These are phyloP conservation scores for Solanum lignicaule DNA, from an alignment of 257 asterid species.

Conservation along the genomic window DNA sequence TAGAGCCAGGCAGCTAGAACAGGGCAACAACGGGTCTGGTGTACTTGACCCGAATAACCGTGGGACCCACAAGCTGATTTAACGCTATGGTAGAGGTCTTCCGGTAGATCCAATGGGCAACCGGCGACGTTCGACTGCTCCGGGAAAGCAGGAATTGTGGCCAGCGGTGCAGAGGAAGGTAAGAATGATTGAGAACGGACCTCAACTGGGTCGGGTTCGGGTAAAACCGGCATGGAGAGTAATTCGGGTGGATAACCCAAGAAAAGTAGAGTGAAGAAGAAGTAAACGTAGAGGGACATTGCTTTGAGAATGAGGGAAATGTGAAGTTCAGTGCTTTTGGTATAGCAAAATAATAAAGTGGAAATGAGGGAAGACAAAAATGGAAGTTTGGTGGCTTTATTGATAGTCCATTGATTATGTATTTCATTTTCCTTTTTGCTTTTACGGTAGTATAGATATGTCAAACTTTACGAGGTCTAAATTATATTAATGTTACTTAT, in stretches of 20 bases:
- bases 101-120: conserved; percentile 76
- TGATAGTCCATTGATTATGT: neutral
- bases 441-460: too few relatives aligned
- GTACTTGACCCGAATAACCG: conserved; percentile 39
- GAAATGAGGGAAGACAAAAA: neutral
- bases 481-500: neutral
- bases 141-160: conserved; percentile 95
- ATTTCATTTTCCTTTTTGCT: too few relatives aligned
- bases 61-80: conserved; percentile 53
- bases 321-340: neutral
- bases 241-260: conserved; percentile 10
- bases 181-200: conserved; percentile 39
- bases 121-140: conserved; percentile 58
- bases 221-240: conserved; percentile 32
- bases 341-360: neutral
- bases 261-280: conserved; percentile 22
- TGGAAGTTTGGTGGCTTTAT: neutral
- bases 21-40: conserved; percentile 80
- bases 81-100: conserved; percentile 52
- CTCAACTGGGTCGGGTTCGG: conserved; percentile 56
- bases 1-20: conserved; percentile 90
- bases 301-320: conserved; percentile 18
- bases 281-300: conserved; percentile 31
- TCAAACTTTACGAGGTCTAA: too few relatives aligned
- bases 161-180: conserved; percentile 38